A percentile compares a stretch with the other conserved stretches of the same genome.
These are phyloP conservation scores for Bathelium albidoporum DNA, from an alignment of 495 filamentous ascomycete species.

Conservation along the genomic window DNA sequence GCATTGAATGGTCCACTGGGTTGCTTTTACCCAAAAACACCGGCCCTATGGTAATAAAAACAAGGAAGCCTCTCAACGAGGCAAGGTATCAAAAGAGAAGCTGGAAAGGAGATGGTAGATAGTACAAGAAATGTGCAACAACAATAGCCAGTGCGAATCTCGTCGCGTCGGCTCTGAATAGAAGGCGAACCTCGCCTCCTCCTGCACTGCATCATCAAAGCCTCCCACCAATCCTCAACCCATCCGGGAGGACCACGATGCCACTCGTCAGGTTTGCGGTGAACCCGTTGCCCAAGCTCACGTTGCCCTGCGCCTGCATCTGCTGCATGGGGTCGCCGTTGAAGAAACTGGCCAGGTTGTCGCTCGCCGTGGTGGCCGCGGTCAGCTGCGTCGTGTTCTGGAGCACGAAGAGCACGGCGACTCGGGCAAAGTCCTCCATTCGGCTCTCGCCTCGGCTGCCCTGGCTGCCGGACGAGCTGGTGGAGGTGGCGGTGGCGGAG, in stretches of 20 bases:
- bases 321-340: constrained; percentile 12
- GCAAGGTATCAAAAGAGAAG: not conserved
- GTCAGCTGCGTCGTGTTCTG: constrained; percentile 41
- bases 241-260: not conserved
- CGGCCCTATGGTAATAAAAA: not conserved
- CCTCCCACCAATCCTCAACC: not conserved
- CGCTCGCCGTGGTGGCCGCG: constrained; percentile 48
- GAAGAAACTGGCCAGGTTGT: constrained; percentile 45
- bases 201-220: not conserved
- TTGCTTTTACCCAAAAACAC: not conserved
- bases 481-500: constrained; percentile 23
- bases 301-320: not conserved
- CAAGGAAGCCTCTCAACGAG: not conserved
- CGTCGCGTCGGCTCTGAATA: not conserved
- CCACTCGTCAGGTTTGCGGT: not conserved
- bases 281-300: constrained; percentile 3
- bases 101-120: not conserved
- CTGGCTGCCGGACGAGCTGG: constrained; percentile 33
- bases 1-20: not conserved
- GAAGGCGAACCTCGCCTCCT: not conserved
- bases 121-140: not conserved
- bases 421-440: constrained; percentile 55
- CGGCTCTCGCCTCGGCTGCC: not conserved
- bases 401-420: constrained; percentile 52
- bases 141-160: not conserved